Percentiles rank a stretch among this genome's conserved stretches.
These are phyloP conservation scores for Cyberlindnera maritima DNA, from an alignment of 805 yeast species.

Conservation along the genomic window DNA sequence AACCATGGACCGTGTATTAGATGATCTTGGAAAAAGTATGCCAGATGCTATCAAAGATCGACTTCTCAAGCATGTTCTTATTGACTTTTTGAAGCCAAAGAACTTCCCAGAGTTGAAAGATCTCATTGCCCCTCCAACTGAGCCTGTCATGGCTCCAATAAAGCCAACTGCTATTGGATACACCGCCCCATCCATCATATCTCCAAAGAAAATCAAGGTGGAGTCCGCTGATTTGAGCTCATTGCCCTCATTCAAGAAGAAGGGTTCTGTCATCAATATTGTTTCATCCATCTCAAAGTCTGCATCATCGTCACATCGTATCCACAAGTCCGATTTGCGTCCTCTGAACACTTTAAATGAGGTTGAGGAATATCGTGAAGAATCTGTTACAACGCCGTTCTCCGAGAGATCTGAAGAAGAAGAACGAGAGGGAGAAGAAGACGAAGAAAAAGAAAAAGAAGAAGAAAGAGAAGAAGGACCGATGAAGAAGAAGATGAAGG, in stretches of 20 bases:
- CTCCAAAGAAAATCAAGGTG: not conserved
- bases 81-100: constrained; percentile 57
- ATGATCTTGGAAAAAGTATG: constrained; percentile 62
- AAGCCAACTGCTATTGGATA: constrained; percentile 1
- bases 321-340: constrained; percentile 21
- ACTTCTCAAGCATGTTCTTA: constrained; percentile 64
- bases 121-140: constrained; percentile 28
- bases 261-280: constrained; percentile 22
- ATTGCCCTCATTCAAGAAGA: constrained; percentile 17
- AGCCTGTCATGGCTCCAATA: not conserved
- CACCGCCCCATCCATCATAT: not conserved
- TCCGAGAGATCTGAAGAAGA: not conserved
- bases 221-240: not conserved
- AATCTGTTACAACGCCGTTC: not conserved
- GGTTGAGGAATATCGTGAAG: constrained; percentile 9
- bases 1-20: constrained; percentile 54
- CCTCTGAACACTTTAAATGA: constrained; percentile 21
- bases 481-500: constrained; percentile 15
- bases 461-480: no score
- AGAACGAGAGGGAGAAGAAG: constrained; percentile 17
- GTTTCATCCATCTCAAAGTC: not conserved
- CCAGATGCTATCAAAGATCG: constrained; percentile 73
- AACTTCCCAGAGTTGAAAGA: constrained; percentile 49
- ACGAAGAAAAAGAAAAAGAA: no score
- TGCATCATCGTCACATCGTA: constrained; percentile 15